Percentiles rank a stretch among this genome's conserved stretches.
Evolutionary conservation across 768 basidiomycete species (phyloP).

Genomic region (Tylopilus rubrobrunneus): DNA sequence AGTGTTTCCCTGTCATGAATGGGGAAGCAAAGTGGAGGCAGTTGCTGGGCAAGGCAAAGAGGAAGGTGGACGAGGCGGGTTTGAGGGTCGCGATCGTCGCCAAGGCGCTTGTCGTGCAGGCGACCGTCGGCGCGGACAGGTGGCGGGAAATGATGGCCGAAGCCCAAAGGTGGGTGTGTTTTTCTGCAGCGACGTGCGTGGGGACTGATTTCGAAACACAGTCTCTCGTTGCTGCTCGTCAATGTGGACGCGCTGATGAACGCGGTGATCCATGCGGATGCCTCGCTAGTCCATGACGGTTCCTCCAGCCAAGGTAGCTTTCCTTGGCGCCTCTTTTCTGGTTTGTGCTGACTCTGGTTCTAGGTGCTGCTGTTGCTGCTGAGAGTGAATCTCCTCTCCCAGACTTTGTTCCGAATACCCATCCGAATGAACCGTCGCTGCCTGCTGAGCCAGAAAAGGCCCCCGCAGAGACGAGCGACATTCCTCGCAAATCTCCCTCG

Average conservation of each 20-base stretch:
- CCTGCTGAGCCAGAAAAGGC: constrained; percentile 17
- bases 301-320: constrained; percentile 20
- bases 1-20: constrained; percentile 51
- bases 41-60: constrained; percentile 47
- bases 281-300: constrained; percentile 28
- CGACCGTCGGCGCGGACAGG: constrained; percentile 48
- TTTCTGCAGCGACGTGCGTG: neutral
- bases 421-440: constrained; percentile 47
- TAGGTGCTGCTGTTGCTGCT: constrained; percentile 4
- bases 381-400: constrained; percentile 39
- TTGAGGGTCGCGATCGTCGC: constrained; percentile 51
- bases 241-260: constrained; percentile 47
- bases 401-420: constrained; percentile 49
- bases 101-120: constrained; percentile 39
- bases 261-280: constrained; percentile 40
- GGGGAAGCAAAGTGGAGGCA: constrained; percentile 50
- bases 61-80: constrained; percentile 41
- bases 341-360: neutral
- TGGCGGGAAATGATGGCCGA: constrained; percentile 54
- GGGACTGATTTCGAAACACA: constrained; percentile 18
- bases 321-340: neutral
- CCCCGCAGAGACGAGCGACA: constrained; percentile 12
- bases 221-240: constrained; percentile 42
- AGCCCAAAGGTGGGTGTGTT: constrained; percentile 43
- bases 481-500: constrained; percentile 5